Base-by-base conservation (phyloP, 2,329 filamentous ascomycete species). In the Fusarium protoensiforme region DNA sequence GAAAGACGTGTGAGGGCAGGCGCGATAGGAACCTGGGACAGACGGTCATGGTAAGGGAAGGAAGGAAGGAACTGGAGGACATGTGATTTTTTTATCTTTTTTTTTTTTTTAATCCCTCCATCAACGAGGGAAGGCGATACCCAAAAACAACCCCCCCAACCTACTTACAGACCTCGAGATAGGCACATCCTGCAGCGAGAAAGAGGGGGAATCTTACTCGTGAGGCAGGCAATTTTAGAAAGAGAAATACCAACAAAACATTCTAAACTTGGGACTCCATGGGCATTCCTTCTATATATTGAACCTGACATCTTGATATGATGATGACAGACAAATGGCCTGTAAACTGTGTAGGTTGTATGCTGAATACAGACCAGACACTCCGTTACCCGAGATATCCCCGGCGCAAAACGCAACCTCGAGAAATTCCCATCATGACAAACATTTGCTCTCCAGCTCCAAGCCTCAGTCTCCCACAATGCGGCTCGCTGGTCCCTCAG, bases 81-180 rank as follows among this genome's bases (percentile, higher is more conserved):
- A 39, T 41, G 2, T 62, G 35, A 36, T 38, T 24, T 35, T 13
- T 29, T 16, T 16, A 18, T 29, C 27, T 11, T 9, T 10, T 29
- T 18, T 29, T 51, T 48, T 48, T 24, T 27, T 46, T 20, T 71
- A 69, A 68, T 67, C 67, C 72, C 75, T 76, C 71, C 29, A 67
- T 29, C 59, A 65, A 69, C 58, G 73, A 75, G 74, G 77, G 74
- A 68, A 76, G 76, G 71, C 76, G 76, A 78, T 78, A 78, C 76
- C 76, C 73, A 74, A 75, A 69, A 75, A 64, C 33, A 72, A 63
- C 46, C 46, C 41, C 41, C 22, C 22, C 38, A 33, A 65, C 41
- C 29, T 46, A 36, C n/a, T n/a, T n/a, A 41, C 41, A 64, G 51
- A 46, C 60, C 43, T 64, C 46, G 46, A 36, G 35, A 63, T 48